Percentiles rank a stretch among this genome's conserved stretches.
Evolutionary conservation across 768 basidiomycete species (phyloP).

Genomic region (Royoungia palumana): DNA sequence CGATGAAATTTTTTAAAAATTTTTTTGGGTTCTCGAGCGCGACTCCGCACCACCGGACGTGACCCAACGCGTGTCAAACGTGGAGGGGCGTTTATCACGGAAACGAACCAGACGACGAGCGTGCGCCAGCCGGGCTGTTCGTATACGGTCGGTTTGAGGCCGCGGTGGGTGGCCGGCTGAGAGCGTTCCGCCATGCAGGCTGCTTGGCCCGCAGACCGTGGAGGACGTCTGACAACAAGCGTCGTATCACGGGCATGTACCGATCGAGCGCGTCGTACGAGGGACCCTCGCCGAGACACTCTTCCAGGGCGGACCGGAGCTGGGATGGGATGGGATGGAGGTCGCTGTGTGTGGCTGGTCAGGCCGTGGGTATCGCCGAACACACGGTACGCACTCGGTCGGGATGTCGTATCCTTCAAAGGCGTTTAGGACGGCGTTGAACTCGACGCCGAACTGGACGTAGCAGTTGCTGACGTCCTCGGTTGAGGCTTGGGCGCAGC

Average conservation of each 20-base stretch:
- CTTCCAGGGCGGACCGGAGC: constrained; percentile 39
- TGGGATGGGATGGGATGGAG: constrained; percentile 37
- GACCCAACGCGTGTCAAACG: constrained; percentile 6
- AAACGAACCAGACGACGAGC: not conserved
- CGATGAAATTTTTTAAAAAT: no score
- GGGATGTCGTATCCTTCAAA: constrained; percentile 74
- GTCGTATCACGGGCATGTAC: constrained; percentile 39
- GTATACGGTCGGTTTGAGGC: constrained; percentile 3
- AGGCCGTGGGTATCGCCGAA: no score
- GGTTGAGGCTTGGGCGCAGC: constrained; percentile 53
- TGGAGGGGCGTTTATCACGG: constrained; percentile 7
- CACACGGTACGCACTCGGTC: constrained; percentile 56
- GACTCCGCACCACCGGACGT: not conserved
- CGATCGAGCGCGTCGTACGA: constrained; percentile 32
- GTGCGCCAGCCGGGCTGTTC: not conserved
- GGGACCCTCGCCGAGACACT: constrained; percentile 42
- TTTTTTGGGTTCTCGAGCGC: no score
- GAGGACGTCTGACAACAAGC: constrained; percentile 37
- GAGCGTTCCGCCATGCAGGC: constrained; percentile 31
- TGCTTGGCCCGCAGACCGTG: constrained; percentile 42
- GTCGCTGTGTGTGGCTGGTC: constrained; percentile 28
- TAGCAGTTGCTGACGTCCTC: constrained; percentile 84
- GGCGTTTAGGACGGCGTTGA: constrained; percentile 73
- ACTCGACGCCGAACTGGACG: constrained; percentile 85
- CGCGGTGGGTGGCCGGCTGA: constrained; percentile 11